Base-by-base conservation (phyloP, 2,329 filamentous ascomycete genomes). In the Aulographum hederae region DNA sequence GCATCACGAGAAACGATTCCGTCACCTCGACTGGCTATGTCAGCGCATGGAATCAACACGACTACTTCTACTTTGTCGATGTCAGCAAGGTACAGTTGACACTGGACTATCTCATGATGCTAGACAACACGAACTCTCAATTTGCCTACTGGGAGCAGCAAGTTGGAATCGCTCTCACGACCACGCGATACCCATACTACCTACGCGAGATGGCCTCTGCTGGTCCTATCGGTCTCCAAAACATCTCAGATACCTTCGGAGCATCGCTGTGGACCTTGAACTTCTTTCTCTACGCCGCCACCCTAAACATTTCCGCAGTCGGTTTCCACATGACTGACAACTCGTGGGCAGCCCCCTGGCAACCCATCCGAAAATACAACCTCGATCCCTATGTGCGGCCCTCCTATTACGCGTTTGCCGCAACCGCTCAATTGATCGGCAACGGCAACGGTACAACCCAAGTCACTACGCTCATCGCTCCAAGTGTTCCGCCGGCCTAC, bases 311-410 rank as follows among this genome's bases (percentile, higher is more conserved):
- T 32, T 46, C 52, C 0, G 57, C 56, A 6, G 59, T 65, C 2
- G 53, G 63, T 37, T 57, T 65, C 51, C 62, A 66, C 50, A 64
- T 65, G 61, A 65, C 61, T 6, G 60, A 63, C 44, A 63, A 63
- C 44, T 63, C 60, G 37, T 59, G 59, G 39, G 58, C 60, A 5
- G 54, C 54, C 34, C 58, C 61, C 2, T 66, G 62, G 62, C 55
- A 60, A 38, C 62, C 62, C 12, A 47, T 58, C 23, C 31, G 45
- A 13, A 45, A 52, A 36, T 51, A 57, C 37, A 55, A 49, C 18
- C 50, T 44, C 4, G 44, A 47, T 17, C 53, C 57, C 2, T 55
- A 54, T 38, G 58, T 65, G 6, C 55, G 61, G 17, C 60, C 61
- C 2, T 47, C 55, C 28, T 66, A 66, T 48, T 65, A 65, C 38